Conservation (phyloP, 805 yeast species). For the Candida sakaeoensis region DNA sequence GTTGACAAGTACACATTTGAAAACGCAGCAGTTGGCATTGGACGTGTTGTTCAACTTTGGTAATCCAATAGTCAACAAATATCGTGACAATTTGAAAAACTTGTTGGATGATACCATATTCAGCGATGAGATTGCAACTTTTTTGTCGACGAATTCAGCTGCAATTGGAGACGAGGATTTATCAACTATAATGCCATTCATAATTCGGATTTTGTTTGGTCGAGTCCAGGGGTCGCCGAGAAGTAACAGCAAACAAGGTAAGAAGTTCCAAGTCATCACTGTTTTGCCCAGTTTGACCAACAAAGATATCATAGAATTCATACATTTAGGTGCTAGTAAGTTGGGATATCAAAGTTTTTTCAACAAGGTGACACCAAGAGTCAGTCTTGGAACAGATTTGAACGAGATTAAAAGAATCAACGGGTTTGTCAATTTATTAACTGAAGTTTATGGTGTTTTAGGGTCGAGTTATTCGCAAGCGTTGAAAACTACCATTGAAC, state of each 20-base stretch:
- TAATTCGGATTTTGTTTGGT: constrained; percentile 79
- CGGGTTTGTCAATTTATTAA: constrained; percentile 64
- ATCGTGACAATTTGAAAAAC: constrained; percentile 67
- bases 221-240: constrained; percentile 68
- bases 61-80: constrained; percentile 55
- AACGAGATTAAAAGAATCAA: constrained; percentile 43
- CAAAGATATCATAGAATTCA: constrained; percentile 53
- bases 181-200: constrained; percentile 59
- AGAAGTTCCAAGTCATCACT: constrained; percentile 67
- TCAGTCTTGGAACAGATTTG: constrained; percentile 10
- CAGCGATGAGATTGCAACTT: constrained; percentile 75
- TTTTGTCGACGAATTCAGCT: constrained; percentile 40
- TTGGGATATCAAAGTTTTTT: constrained; percentile 35
- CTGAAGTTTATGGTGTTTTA: constrained; percentile 53
- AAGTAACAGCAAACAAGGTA: constrained; percentile 68
- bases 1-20: constrained; percentile 57
- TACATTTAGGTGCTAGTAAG: constrained; percentile 57
- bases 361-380: constrained; percentile 14
- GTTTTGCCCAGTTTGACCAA: constrained; percentile 56
- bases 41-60: constrained; percentile 65
- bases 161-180: constrained; percentile 63
- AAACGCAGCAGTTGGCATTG: constrained; percentile 70
- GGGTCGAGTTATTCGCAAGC: constrained; percentile 54
- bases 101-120: constrained; percentile 79
- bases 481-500: constrained; percentile 49